phyloP scores from a whole-genome alignment of 1,284 basidiomycete species.

The Ustilago hordei region DNA sequence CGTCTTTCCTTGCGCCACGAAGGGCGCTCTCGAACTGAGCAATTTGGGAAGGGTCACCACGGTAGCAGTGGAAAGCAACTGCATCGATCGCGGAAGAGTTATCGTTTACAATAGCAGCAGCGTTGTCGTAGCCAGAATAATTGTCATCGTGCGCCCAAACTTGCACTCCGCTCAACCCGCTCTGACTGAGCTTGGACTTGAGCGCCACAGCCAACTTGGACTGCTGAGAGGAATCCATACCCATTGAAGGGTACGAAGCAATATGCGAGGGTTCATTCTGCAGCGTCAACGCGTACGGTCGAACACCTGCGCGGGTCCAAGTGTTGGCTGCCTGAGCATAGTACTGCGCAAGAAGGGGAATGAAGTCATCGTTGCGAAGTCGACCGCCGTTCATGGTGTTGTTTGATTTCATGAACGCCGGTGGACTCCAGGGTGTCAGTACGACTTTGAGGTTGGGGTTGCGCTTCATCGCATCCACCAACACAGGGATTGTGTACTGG shows the following conservation, averaged over 20 bases:
- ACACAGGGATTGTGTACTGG: slow-evolving; percentile 48
- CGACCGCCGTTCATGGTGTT: slow-evolving; percentile 47
- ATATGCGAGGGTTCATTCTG: slow-evolving; percentile 58
- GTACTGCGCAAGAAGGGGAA: slow-evolving; percentile 47
- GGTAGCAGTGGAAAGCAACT: slow-evolving; percentile 61
- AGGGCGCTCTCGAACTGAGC: slow-evolving; percentile 22
- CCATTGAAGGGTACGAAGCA: slow-evolving; percentile 52
- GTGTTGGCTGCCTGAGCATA: slow-evolving; percentile 39
- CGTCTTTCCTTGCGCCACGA: slow-evolving; percentile 26
- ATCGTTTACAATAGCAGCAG: slow-evolving; percentile 47
- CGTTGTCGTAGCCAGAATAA: slow-evolving; percentile 35
- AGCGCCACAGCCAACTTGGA: slow-evolving; percentile 29
- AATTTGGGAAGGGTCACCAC: slow-evolving; percentile 46
- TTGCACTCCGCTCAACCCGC: slow-evolving; percentile 25
- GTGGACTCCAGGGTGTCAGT: slow-evolving; percentile 54
- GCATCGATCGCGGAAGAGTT: slow-evolving; percentile 49
- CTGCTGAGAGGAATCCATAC: slow-evolving; percentile 34
- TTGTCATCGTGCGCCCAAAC: slow-evolving; percentile 62
- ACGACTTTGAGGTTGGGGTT: slow-evolving; percentile 53
- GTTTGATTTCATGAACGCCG: slow-evolving; percentile 59
- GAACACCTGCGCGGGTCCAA: slow-evolving; percentile 34
- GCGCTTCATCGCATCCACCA: slow-evolving; percentile 44
- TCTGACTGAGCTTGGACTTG: slow-evolving; percentile 24
- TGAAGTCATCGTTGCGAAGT: slow-evolving; percentile 36
- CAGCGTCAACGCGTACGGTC: slow-evolving; percentile 54